phyloP scores from a whole-genome alignment of 2,329 filamentous ascomycete species.

The Fusarium austroafricanum region DNA sequence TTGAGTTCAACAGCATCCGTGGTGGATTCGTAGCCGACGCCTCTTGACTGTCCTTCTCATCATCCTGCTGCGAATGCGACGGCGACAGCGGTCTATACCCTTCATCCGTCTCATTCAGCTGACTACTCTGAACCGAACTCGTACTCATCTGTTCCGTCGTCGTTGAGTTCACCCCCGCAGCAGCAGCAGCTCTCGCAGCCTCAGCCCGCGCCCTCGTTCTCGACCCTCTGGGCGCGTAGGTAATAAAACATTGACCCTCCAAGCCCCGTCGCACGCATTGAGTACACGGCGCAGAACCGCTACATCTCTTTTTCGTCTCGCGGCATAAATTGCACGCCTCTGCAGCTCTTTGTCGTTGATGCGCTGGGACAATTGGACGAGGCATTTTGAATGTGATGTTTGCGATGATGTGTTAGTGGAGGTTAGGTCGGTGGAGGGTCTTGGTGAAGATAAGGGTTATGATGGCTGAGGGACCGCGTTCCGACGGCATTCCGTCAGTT shows the following conservation, averaged over 20 bases:
- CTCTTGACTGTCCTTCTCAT: slow-evolving; percentile 31
- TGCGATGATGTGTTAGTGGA: neutral
- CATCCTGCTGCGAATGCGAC: slow-evolving; percentile 46
- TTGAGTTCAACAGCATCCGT: slow-evolving; percentile 63
- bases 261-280: slow-evolving; percentile 60
- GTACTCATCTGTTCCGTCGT: slow-evolving; percentile 2
- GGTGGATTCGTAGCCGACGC: slow-evolving; percentile 38
- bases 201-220: slow-evolving; percentile 35
- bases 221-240: slow-evolving; percentile 49
- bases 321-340: slow-evolving; percentile 62
- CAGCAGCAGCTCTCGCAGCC: slow-evolving; percentile 17
- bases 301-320: slow-evolving; percentile 63
- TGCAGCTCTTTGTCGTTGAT: slow-evolving; percentile 60
- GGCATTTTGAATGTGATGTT: slow-evolving; percentile 55
- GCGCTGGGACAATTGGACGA: slow-evolving; percentile 62
- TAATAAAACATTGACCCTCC: slow-evolving; percentile 52
- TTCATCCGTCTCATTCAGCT: slow-evolving; percentile 16
- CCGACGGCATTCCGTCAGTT: slow-evolving; percentile 5
- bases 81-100: slow-evolving; percentile 46
- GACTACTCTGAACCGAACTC: slow-evolving; percentile 1
- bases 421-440: neutral
- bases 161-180: neutral
- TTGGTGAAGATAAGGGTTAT: neutral
- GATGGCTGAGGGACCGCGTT: neutral
- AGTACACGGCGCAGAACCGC: slow-evolving; percentile 60